A percentile compares a stretch with the other conserved stretches of the same genome.
These are phyloP conservation scores for Solanum lycopersicoides DNA, from an alignment of 257 asterid genomes.

Conservation along the genomic window DNA sequence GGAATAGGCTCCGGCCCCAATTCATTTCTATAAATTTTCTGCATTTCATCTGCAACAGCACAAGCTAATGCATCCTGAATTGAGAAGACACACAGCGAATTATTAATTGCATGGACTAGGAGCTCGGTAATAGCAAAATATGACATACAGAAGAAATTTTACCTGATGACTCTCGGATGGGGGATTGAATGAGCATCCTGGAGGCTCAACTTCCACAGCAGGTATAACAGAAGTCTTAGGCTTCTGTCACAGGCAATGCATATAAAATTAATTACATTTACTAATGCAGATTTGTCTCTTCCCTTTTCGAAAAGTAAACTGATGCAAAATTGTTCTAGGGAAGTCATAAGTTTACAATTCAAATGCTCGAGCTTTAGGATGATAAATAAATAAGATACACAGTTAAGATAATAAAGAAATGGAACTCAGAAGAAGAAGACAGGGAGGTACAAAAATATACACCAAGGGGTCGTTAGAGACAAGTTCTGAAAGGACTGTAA, in stretches of 20 bases:
- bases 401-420: neutral
- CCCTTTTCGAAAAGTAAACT: neutral
- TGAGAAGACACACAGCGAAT: neutral
- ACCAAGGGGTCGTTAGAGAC: neutral
- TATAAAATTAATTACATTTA: neutral
- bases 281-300: neutral
- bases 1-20: constrained; percentile 91
- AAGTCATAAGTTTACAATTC: neutral
- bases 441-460: neutral
- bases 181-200: constrained; percentile 96
- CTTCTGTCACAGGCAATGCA: constrained; percentile 34
- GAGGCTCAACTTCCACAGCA: constrained; percentile 90
- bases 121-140: neutral
- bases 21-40: constrained; percentile 61
- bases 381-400: neutral
- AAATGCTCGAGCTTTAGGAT: neutral
- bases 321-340: neutral
- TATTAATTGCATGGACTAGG: neutral
- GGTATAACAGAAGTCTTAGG: constrained; percentile 61
- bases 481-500: neutral
- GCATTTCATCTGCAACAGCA: constrained; percentile 99
- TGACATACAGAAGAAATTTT: constrained; percentile 3
- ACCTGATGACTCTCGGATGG: constrained; percentile 85
- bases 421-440: neutral
- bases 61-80: constrained; percentile 79